Base-by-base conservation (phyloP, 2,329 filamentous ascomycete genomes). In the Trichoderma simmonsii region DNA sequence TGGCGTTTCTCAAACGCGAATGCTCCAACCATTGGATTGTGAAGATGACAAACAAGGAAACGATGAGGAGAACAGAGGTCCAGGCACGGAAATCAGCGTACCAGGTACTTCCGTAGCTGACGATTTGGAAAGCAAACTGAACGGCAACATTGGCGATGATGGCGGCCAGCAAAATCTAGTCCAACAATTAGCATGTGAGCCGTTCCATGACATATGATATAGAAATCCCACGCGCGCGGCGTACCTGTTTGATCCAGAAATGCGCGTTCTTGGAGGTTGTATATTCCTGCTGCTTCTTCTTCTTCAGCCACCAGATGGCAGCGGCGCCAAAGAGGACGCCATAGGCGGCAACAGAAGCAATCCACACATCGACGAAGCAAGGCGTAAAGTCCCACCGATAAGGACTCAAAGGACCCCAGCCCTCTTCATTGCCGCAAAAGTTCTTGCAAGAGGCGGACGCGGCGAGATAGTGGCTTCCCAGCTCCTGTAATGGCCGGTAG, bases 361-460 rank as follows among this genome's bases (percentile, higher is more conserved):
- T 89, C 89, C 93, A 95, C 26, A 97, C 89, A 80, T 99, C 97
- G 77, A 98, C 90, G 80, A 99, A 99, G 85, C 96, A 99, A 54
- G 96, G 95, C 18, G 96, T 98, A 78, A 99, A 94, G 83, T 99
- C 96, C 82, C 94, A 98, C 81, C 95, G 88, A 76, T 90, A 86
- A 43, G 91, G 90, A 82, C 94, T 98, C 80, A 99, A 80, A 26
- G 96, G 96, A 1, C 97, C 97, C 96, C 96, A 99, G 78, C 96
- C 97, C 83, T 98, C 95, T 70, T 87, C 85, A 82, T 97, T 96
- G 81, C 92, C 90, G 83, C 95, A 98, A 72, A 93, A 90, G 80
- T 97, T 92, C 75, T 83, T 83, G 78, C 85, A 84, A 34, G 81
- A 73, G 70, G 80, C 77, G 34, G 83, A 81, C n/a, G 86, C 82